Evolutionary conservation across 495 filamentous ascomycete species (phyloP).

Genomic region (Daldinia decipiens): DNA sequence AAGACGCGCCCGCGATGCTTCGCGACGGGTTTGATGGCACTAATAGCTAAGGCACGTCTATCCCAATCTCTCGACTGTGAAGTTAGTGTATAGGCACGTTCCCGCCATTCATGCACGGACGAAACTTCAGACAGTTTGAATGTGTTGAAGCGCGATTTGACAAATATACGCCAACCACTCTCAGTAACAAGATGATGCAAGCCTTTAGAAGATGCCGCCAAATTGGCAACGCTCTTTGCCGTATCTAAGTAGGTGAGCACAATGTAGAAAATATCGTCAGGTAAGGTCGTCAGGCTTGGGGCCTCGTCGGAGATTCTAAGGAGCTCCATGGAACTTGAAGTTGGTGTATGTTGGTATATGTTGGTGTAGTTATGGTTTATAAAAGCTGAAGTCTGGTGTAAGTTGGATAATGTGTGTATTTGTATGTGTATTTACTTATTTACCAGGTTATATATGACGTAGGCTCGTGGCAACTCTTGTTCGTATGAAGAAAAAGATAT

Average conservation of each 20-base stretch:
- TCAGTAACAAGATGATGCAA: slow-evolving; percentile 44
- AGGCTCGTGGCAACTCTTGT: slow-evolving; percentile 17
- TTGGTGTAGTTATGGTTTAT: slow-evolving; percentile 5
- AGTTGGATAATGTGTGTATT: not conserved
- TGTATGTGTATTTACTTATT: no score
- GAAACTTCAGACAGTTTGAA: slow-evolving; percentile 40
- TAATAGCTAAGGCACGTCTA: slow-evolving; percentile 49
- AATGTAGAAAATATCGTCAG: slow-evolving; percentile 54
- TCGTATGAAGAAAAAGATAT: not conserved
- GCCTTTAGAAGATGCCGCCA: slow-evolving; percentile 47
- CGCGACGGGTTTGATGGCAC: slow-evolving; percentile 30
- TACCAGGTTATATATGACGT: slow-evolving; percentile 20
- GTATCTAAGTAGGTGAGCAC: slow-evolving; percentile 52
- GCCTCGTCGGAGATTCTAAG: slow-evolving; percentile 17
- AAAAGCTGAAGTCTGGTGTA: no score
- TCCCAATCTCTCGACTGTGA: slow-evolving; percentile 60
- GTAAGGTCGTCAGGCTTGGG: slow-evolving; percentile 44
- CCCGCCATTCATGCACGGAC: slow-evolving; percentile 45
- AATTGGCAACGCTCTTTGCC: slow-evolving; percentile 50
- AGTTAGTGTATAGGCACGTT: slow-evolving; percentile 53
- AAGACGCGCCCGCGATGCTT: slow-evolving; percentile 14
- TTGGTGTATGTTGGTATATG: no score
- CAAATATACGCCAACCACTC: slow-evolving; percentile 58
- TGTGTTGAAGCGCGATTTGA: slow-evolving; percentile 51
- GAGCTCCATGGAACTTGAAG: slow-evolving; percentile 1